phyloP scores from a whole-genome alignment of 257 asterid genomes.

The Verbena officinalis region DNA sequence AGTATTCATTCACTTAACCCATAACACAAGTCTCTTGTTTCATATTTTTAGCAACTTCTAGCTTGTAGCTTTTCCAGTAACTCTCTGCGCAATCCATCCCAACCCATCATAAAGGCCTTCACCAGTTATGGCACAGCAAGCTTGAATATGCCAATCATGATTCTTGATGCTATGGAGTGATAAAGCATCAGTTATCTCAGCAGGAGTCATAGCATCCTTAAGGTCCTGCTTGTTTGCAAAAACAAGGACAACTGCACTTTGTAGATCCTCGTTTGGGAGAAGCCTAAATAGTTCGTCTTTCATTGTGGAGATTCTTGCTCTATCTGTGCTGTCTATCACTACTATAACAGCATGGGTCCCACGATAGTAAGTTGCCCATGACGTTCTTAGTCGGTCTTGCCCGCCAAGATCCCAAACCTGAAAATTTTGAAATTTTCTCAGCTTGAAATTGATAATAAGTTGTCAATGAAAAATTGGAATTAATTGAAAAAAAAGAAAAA shows the following conservation, averaged over 20 bases:
- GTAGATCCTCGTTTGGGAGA: conserved; percentile 88
- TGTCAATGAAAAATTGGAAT: background rate
- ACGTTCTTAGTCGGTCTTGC: conserved; percentile 88
- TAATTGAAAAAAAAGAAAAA: background rate
- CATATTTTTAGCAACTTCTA: conserved; percentile 25
- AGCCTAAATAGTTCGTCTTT: conserved; percentile 87
- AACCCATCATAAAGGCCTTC: conserved; percentile 94
- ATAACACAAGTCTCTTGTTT: background rate
- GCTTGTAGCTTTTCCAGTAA: conserved; percentile 77
- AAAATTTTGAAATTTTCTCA: background rate
- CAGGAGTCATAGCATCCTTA: conserved; percentile 98
- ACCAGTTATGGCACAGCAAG: conserved; percentile 92
- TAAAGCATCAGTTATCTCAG: conserved; percentile 91
- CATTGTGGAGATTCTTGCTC: conserved; percentile 89
- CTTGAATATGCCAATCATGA: conserved; percentile 99
- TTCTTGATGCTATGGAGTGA: conserved; percentile 96
- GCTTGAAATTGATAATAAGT: background rate
- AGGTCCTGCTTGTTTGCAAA: conserved; percentile 97
- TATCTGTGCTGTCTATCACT: conserved; percentile 95
- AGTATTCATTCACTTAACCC: conserved; percentile 12
- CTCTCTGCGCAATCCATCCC: conserved; percentile 97
- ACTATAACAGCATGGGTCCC: conserved; percentile 92
- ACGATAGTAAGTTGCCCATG: conserved; percentile 94
- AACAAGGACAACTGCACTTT: conserved; percentile 75
- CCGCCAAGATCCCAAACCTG: conserved; percentile 99